Conservation (phyloP, 164 flowering plant species). For the Santalum album region DNA sequence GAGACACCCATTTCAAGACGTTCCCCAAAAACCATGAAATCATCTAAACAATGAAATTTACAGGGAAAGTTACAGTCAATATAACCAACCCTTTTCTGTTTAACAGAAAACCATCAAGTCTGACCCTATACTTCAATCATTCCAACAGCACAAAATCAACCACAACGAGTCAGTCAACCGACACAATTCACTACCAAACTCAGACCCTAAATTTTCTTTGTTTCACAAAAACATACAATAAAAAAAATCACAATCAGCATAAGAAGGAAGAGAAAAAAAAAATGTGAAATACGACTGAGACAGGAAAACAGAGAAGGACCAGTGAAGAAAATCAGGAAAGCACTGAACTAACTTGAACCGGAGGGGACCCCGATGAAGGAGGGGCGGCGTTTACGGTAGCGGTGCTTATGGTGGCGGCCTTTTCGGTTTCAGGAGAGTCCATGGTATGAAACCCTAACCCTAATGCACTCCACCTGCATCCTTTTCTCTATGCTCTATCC, state of each 20-base stretch:
- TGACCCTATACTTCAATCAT: no score
- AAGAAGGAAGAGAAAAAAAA: background rate
- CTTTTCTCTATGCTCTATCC: background rate
- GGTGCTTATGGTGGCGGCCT: background rate
- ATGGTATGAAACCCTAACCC: background rate
- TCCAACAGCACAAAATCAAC: no score
- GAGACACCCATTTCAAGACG: no score
- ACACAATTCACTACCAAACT: no score
- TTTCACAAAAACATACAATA: background rate
- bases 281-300: background rate
- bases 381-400: background rate
- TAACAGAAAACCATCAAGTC: no score
- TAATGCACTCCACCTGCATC: background rate
- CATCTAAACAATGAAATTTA: no score
- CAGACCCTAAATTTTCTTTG: no score
- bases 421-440: background rate
- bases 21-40: no score
- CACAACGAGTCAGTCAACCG: no score
- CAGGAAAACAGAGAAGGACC: background rate
- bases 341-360: background rate
- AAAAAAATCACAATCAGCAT: background rate
- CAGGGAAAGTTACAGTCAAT: no score
- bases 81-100: no score
- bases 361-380: background rate
- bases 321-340: background rate